Percentiles rank a stretch among this genome's conserved stretches.
phyloP scores from a whole-genome alignment of 176 grass and related monocot genomes.

The Oryza coarctata region DNA sequence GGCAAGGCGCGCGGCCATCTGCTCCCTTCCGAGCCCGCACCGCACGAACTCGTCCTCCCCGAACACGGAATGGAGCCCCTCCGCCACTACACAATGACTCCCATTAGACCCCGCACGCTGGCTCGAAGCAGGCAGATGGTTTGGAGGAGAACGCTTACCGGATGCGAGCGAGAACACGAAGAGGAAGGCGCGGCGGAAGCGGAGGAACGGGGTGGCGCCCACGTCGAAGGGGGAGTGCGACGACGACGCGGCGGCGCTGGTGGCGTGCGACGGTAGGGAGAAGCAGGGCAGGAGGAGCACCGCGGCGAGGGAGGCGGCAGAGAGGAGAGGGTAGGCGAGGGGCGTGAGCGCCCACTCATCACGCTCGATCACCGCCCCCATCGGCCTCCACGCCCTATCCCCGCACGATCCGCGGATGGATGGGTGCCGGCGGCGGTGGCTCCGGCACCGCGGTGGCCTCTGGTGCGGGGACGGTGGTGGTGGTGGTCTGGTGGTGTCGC shows the following conservation, averaged over 20 bases:
- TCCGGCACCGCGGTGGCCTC: not conserved
- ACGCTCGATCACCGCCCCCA: conserved; percentile 84
- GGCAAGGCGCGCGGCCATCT: conserved; percentile 61
- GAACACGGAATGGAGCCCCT: conserved; percentile 66
- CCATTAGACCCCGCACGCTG: not conserved
- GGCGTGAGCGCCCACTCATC: conserved; percentile 71
- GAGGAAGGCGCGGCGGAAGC: conserved; percentile 76
- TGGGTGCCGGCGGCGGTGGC: not conserved
- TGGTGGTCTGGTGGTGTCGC: not conserved
- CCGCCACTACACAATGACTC: conserved; percentile 49
- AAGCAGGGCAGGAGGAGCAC: conserved; percentile 70
- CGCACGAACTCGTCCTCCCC: conserved; percentile 72
- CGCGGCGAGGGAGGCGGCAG: conserved; percentile 50
- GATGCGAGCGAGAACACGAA: conserved; percentile 74
- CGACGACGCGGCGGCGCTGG: not conserved
- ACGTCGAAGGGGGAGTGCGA: conserved; percentile 54
- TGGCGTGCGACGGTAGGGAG: conserved; percentile 29
- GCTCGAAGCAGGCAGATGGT: not conserved
- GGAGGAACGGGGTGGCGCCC: conserved; percentile 44
- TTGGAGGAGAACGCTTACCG: conserved; percentile 34
- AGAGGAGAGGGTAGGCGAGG: conserved; percentile 62
- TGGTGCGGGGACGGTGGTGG: not conserved
- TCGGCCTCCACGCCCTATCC: not conserved
- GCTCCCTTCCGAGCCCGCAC: conserved; percentile 63
- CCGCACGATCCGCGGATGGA: not conserved